Base-by-base conservation (phyloP, 179 eudicot species). In the Patellifolia procumbens region DNA sequence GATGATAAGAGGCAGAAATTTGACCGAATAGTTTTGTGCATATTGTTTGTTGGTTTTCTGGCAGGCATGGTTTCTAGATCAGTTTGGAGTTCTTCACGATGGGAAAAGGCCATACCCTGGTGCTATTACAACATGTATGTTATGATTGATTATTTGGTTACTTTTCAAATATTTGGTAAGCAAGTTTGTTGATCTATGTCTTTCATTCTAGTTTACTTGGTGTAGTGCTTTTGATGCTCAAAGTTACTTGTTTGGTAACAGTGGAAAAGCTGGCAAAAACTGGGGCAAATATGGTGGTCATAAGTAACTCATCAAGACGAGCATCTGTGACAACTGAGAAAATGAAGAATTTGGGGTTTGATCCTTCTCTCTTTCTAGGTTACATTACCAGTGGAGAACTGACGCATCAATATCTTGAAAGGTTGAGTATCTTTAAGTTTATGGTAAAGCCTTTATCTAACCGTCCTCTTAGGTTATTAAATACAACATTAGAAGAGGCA, bases 61-160 rank as follows among this genome's bases (percentile, higher is more conserved):
- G 75, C 90, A 94, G 98, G 97, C 97, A 37, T 94, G 98, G 98
- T 84, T 94, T 46, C 66, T 94, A 77, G 98, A 94, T 77, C 98
- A 94, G 79, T 94, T 94, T 86, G 98, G 98, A 72, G 98, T 94
- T 75, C 94, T 94, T 74, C 98, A 94, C 60, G 98, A 94, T 82
- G 98, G 98, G 53, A 92, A 92, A 79, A 90, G 86, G 78, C 90
- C 98, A 34, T 94, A 94, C 80, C 97, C 97, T 4, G 97, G 97
- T 68, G 98, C 97, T 77, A 83, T 91, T 73, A 83, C 88, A 51
- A 85, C 98, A 77, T 85, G 98, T 94, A 90, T 75, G 92, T 85
- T 80, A 71, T 81, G 62, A 78, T 78, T 81, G n/a, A n/a, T n/a
- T n/a, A n/a, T n/a, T n/a, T n/a, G 78, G 73, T 85, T 77, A 74